Percentiles rank a stretch among this genome's conserved stretches.
These are phyloP conservation scores for Talaromyces pinophilus DNA, from an alignment of 2,329 filamentous ascomycete species.

Conservation along the genomic window DNA sequence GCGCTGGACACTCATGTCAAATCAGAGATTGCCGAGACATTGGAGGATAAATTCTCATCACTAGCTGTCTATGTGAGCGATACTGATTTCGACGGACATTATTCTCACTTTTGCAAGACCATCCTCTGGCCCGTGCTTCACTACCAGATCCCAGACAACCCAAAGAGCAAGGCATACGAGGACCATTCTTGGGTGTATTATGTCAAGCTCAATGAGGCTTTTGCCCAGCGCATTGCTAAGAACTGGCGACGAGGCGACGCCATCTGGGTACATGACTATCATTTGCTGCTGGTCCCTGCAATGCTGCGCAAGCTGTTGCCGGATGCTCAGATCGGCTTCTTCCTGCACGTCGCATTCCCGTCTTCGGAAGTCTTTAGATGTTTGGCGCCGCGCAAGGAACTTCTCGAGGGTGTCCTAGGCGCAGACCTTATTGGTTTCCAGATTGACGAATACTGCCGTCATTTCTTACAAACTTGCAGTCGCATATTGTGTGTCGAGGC, in stretches of 20 bases:
- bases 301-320: slow-evolving; percentile 86
- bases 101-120: slow-evolving; percentile 94
- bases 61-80: slow-evolving; percentile 83
- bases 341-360: slow-evolving; percentile 91
- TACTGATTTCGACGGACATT: slow-evolving; percentile 91
- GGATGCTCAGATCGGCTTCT: slow-evolving; percentile 94
- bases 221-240: slow-evolving; percentile 84
- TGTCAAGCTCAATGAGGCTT: slow-evolving; percentile 86
- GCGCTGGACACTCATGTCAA: slow-evolving; percentile 73
- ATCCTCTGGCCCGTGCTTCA: slow-evolving; percentile 98
- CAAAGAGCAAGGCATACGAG: slow-evolving; percentile 96
- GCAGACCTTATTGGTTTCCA: slow-evolving; percentile 93
- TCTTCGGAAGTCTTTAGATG: slow-evolving; percentile 96
- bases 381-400: slow-evolving; percentile 78
- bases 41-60: slow-evolving; percentile 80
- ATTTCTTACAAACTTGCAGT: slow-evolving; percentile 95
- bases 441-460: slow-evolving; percentile 86
- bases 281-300: slow-evolving; percentile 80
- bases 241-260: slow-evolving; percentile 93
- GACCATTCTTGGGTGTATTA: slow-evolving; percentile 98
- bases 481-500: slow-evolving; percentile 88
- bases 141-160: slow-evolving; percentile 96
- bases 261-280: slow-evolving; percentile 96
- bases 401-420: slow-evolving; percentile 89
- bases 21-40: slow-evolving; percentile 76